phyloP scores from a whole-genome alignment of 169 alveolate species.

The Hepatocystis sp. region DNA sequence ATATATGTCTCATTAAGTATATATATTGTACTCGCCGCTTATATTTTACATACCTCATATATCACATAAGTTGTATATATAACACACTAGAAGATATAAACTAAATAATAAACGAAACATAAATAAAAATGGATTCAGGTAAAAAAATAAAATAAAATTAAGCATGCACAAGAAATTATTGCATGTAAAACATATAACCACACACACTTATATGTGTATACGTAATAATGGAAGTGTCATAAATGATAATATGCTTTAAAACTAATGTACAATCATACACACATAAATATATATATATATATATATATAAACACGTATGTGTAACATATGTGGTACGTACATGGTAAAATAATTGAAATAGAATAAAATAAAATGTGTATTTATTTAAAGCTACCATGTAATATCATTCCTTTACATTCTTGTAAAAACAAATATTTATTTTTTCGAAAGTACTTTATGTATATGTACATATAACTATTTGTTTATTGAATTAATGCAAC shows the following conservation, averaged over 20 bases:
- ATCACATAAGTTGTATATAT: neutral
- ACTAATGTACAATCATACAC: neutral
- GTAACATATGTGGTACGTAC: too few relatives aligned
- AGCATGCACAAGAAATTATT: neutral
- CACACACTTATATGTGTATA: neutral
- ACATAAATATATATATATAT: conserved; percentile 9
- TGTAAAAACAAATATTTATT: too few relatives aligned
- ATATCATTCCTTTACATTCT: too few relatives aligned
- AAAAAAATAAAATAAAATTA: conserved; percentile 8
- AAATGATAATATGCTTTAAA: neutral
- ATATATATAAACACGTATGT: neutral
- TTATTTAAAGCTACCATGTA: neutral
- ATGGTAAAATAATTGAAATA: too few relatives aligned
- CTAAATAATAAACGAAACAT: neutral
- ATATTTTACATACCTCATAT: neutral
- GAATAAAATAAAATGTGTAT: neutral
- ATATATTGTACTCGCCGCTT: too few relatives aligned
- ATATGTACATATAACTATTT: too few relatives aligned
- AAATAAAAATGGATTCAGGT: conserved; percentile 70
- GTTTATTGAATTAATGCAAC: too few relatives aligned
- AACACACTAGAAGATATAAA: too few relatives aligned
- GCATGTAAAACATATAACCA: neutral
- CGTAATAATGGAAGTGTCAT: neutral
- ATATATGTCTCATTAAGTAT: too few relatives aligned
- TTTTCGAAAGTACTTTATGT: too few relatives aligned